Evolutionary conservation across 495 filamentous ascomycete species (phyloP).

Genomic region (Daldinia caldariorum): DNA sequence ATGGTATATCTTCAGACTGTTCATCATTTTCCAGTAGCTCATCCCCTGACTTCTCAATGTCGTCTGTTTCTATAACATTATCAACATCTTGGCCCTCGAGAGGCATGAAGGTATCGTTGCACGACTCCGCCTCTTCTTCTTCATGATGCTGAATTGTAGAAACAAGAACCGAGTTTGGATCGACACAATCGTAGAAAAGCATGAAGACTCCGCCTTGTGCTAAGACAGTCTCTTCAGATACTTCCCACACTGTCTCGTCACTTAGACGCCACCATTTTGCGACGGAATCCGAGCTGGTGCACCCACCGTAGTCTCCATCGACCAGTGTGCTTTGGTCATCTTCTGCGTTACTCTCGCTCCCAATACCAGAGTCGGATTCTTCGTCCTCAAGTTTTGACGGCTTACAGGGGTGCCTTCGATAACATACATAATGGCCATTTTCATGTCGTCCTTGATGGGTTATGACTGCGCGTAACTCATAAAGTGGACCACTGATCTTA

Average conservation of each 20-base stretch:
- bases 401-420: slow-evolving; percentile 69
- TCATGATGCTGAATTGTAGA: slow-evolving; percentile 26
- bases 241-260: slow-evolving; percentile 81
- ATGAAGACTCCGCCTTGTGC: slow-evolving; percentile 89
- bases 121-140: not conserved
- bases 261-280: slow-evolving; percentile 84
- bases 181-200: slow-evolving; percentile 90
- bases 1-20: not conserved
- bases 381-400: slow-evolving; percentile 22
- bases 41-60: not conserved
- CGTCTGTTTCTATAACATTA: not conserved
- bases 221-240: slow-evolving; percentile 77
- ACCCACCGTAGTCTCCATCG: slow-evolving; percentile 49
- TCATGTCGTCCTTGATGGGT: slow-evolving; percentile 92
- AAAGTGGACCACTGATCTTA: slow-evolving; percentile 65
- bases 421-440: slow-evolving; percentile 96
- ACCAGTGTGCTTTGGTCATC: slow-evolving; percentile 36
- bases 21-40: not conserved
- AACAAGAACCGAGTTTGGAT: slow-evolving; percentile 48
- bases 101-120: not conserved
- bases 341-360: slow-evolving; percentile 1
- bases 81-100: not conserved
- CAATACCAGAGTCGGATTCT: not conserved
- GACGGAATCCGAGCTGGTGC: slow-evolving; percentile 42
- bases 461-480: slow-evolving; percentile 84